These are phyloP conservation scores for Lepraria neglecta DNA, from an alignment of 495 filamentous ascomycete species.

Conservation along the genomic window DNA sequence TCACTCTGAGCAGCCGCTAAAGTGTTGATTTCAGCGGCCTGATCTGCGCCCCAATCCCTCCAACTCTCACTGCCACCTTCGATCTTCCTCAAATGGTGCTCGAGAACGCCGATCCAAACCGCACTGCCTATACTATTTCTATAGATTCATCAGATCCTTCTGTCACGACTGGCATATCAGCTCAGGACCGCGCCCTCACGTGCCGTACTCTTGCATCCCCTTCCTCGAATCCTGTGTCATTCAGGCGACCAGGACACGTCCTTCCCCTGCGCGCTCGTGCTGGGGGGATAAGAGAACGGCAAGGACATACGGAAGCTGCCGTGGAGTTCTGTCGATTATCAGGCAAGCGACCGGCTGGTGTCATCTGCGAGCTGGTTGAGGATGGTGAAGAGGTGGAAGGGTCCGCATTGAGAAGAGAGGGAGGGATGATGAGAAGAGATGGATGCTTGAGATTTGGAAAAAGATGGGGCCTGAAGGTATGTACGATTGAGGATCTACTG, in stretches of 20 bases:
- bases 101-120: constrained; percentile 77
- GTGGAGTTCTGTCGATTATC: constrained; percentile 78
- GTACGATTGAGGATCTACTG: constrained; percentile 89
- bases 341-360: constrained; percentile 66
- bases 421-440: constrained; percentile 90
- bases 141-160: constrained; percentile 67
- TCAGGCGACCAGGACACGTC: constrained; percentile 85
- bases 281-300: constrained; percentile 71
- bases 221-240: constrained; percentile 46
- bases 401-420: constrained; percentile 51
- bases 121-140: constrained; percentile 83
- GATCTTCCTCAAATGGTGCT: constrained; percentile 73
- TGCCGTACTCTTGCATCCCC: constrained; percentile 68
- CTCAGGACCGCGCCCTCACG: constrained; percentile 76
- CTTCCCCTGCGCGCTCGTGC: constrained; percentile 73
- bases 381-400: constrained; percentile 62
- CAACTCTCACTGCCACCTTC: constrained; percentile 58
- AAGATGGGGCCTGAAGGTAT: constrained; percentile 84
- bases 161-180: constrained; percentile 81
- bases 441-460: constrained; percentile 81
- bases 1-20: neutral
- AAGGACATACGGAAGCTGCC: constrained; percentile 87
- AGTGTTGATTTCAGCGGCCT: constrained; percentile 54
- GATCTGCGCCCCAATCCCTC: constrained; percentile 78
- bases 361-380: constrained; percentile 82